These are phyloP conservation scores for Alternaria sp. DNA, from an alignment of 2,329 filamentous ascomycete species.

Conservation along the genomic window DNA sequence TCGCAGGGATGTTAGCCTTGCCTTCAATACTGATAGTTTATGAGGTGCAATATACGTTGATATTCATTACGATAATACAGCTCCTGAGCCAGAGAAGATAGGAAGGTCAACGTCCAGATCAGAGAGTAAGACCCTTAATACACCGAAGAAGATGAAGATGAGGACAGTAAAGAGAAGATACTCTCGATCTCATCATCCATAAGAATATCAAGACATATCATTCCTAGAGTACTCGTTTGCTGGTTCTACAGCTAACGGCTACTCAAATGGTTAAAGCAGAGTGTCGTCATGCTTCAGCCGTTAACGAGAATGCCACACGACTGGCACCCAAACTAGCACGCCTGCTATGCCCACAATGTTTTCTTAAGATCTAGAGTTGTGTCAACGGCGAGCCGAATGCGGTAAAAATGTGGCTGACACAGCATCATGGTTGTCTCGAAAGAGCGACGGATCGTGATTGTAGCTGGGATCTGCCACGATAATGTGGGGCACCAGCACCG, in stretches of 20 bases:
- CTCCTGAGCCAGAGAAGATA: neutral
- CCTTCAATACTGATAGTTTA: neutral
- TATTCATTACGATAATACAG: neutral
- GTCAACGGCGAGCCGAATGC: constrained; percentile 4
- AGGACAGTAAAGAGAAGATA: neutral
- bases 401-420: constrained; percentile 4
- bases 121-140: neutral
- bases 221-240: neutral
- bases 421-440: constrained; percentile 6
- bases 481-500: neutral
- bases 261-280: neutral
- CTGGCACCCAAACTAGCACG: neutral
- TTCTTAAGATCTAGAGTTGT: neutral
- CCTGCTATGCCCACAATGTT: neutral
- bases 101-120: neutral
- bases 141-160: neutral
- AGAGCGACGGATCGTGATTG: constrained; percentile 4
- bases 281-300: constrained; percentile 11
- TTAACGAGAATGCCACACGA: constrained; percentile 4
- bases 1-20: neutral
- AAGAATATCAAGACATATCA: neutral
- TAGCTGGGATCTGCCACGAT: constrained; percentile 2
- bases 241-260: neutral
- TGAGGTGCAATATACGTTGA: neutral
- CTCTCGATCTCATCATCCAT: accelerated